Base-by-base conservation (phyloP, 1,284 basidiomycete genomes). In the Ustilago loliicola region DNA sequence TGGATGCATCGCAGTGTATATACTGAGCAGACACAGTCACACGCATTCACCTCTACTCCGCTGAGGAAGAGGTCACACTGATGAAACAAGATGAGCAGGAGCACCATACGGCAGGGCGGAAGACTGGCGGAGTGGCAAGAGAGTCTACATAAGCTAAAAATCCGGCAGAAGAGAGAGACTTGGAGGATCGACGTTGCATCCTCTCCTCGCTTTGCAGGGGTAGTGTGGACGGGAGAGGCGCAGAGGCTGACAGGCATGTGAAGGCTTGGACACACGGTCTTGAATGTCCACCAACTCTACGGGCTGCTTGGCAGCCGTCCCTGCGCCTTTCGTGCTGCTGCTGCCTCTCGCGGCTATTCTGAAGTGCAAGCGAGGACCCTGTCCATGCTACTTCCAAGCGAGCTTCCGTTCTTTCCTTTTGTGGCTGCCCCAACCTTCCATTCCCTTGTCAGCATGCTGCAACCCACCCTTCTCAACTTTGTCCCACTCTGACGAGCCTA, bases 111-210 rank as follows among this genome's bases (percentile, higher is more conserved):
- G 30, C 32, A 15, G 51, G 27, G 30, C 32, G 4, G 51, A 34
- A 6, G 19, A 21, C 51, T 8, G n/a, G 17, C n/a, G 5, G 40
- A 21, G 30, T 34, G 29, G 19, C 25, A 47, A 40, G 3, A 58
- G n/a, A 57, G 38, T 45, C 55, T 45, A 57, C 55, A 17, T 17
- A 9, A 4, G 34, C n/a, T 15, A 10, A 50, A 50, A 23, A 17
- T 9, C n/a, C 23, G 23, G 48, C 48, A 27, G 29, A 13, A 48
- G 11, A 59, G 11, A 9, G 1, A 23, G 23, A 38, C 23, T 11
- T 45, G 42, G 42, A 45, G 38, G 59, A 53, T 61, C 50, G 59
- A 61, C 59, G 21, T 53, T 61, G 59, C 59, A 60, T 36, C 55
- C 38, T 29, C 34, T 21, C 34, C 10, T 29, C 19, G 15, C n/a